These are phyloP conservation scores for Xylaria scruposa DNA, from an alignment of 495 filamentous ascomycete species.

Conservation along the genomic window DNA sequence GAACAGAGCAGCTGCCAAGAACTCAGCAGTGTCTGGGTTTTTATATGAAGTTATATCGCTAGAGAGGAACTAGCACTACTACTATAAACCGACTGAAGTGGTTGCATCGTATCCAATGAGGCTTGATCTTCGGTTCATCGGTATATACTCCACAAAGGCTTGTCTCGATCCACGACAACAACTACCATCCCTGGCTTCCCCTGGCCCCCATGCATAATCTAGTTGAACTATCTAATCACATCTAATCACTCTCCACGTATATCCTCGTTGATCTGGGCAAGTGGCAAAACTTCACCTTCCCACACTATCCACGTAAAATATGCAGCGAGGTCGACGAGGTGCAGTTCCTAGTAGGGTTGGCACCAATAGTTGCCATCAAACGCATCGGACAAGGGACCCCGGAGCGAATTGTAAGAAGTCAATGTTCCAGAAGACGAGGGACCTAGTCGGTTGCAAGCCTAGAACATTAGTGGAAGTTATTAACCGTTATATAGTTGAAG, in stretches of 20 bases:
- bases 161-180: slow-evolving; percentile 7
- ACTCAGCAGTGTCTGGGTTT: not conserved
- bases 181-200: not conserved
- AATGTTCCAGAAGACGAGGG: slow-evolving; percentile 24
- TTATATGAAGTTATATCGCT: slow-evolving; percentile 12
- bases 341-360: not conserved
- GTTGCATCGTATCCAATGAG: slow-evolving; percentile 16
- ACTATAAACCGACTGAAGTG: not conserved
- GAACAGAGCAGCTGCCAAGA: not conserved
- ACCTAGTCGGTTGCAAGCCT: slow-evolving; percentile 15
- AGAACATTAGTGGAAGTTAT: slow-evolving; percentile 9
- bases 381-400: slow-evolving; percentile 22
- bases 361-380: not conserved
- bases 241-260: not conserved
- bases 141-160: slow-evolving; percentile 2
- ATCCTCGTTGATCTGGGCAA: slow-evolving; percentile 22
- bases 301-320: not conserved
- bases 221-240: not conserved
- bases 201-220: slow-evolving; percentile 14
- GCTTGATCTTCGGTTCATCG: slow-evolving; percentile 22
- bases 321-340: not conserved
- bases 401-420: slow-evolving; percentile 4
- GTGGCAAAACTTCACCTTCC: slow-evolving; percentile 8
- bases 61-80: not conserved
- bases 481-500: slow-evolving; percentile 12